phyloP scores from a whole-genome alignment of 2,329 filamentous ascomycete genomes.

The Cladosporium halotolerans region DNA sequence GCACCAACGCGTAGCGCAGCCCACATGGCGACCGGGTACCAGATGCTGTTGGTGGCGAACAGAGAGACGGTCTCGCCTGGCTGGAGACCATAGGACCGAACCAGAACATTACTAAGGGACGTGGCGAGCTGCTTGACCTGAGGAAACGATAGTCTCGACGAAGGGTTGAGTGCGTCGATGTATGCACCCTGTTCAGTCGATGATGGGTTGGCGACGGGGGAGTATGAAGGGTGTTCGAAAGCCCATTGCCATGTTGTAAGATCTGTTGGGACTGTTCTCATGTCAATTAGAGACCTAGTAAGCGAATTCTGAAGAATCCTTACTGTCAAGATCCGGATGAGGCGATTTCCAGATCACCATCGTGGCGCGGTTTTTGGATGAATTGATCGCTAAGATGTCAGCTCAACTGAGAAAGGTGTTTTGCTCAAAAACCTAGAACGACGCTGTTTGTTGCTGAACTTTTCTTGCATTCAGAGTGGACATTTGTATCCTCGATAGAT shows the following conservation, averaged over 20 bases:
- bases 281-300: constrained; percentile 8
- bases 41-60: constrained; percentile 60
- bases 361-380: not conserved
- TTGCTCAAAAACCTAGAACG: too few species aligned
- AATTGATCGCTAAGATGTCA: not conserved
- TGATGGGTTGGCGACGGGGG: constrained; percentile 36
- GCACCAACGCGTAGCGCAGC: constrained; percentile 49
- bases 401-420: too few species aligned
- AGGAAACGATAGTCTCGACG: constrained; percentile 3
- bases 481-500: too few species aligned
- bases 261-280: constrained; percentile 43
- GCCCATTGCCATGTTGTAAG: constrained; percentile 56
- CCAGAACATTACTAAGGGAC: constrained; percentile 54
- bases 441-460: too few species aligned
- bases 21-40: constrained; percentile 60
- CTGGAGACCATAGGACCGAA: constrained; percentile 49
- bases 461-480: too few species aligned
- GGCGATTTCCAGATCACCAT: constrained; percentile 29
- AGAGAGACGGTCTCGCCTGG: constrained; percentile 53
- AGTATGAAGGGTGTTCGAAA: constrained; percentile 49
- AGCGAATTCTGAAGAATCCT: not conserved
- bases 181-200: constrained; percentile 41
- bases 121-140: constrained; percentile 50
- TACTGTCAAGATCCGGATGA: constrained; percentile 39
- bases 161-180: constrained; percentile 43